These are phyloP conservation scores for Penicillium salamii DNA, from an alignment of 495 filamentous ascomycete genomes.

Conservation along the genomic window DNA sequence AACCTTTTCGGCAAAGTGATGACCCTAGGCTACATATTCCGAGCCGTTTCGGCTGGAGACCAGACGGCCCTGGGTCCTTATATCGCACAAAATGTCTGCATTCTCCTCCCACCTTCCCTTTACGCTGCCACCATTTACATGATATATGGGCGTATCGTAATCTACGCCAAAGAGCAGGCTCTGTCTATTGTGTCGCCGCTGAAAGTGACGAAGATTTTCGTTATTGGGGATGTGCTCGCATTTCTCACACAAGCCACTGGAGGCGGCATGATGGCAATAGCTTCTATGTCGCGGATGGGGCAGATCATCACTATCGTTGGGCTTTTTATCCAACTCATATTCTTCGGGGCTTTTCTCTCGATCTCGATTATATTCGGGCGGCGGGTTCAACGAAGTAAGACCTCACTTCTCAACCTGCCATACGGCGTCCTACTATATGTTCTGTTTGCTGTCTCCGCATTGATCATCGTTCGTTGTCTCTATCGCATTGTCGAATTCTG, in stretches of 20 bases:
- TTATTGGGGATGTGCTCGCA: background rate
- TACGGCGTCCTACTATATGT: background rate
- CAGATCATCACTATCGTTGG: constrained; percentile 30
- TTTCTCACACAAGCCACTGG: background rate
- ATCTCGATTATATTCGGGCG: constrained; percentile 23
- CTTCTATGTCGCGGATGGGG: background rate
- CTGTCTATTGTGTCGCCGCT: background rate
- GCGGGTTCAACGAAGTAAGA: constrained; percentile 13
- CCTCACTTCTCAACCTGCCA: background rate
- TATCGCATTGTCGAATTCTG: background rate
- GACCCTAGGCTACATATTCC: background rate
- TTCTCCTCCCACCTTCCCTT: background rate
- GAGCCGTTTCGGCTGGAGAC: background rate
- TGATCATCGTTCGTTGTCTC: background rate
- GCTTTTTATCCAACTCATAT: constrained; percentile 31
- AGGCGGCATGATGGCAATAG: constrained; percentile 8
- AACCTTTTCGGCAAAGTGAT: background rate
- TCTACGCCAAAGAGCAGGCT: background rate
- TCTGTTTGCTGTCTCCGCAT: background rate
- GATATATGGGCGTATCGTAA: background rate
- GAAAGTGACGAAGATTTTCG: background rate
- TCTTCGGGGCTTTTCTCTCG: constrained; percentile 34
- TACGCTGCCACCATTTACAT: background rate
- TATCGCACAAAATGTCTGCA: background rate
- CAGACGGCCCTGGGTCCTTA: background rate